Evolutionary conservation across 257 asterid genomes (phyloP).

Genomic region (Catharanthus roseus): DNA sequence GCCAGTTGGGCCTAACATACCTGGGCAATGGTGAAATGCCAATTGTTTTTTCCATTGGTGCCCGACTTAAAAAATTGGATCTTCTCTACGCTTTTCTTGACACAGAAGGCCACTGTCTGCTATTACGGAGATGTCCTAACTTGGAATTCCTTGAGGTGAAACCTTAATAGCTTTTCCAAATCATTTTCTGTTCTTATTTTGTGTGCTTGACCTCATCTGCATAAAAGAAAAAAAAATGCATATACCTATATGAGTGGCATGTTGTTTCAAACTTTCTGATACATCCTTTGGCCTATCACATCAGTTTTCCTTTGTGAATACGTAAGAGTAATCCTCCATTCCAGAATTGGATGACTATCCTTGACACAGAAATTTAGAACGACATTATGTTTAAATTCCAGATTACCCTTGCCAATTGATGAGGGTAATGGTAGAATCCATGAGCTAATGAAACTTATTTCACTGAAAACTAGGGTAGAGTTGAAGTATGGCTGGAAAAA

Average conservation of each 20-base stretch:
- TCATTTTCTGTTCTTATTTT: neutral
- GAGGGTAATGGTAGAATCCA: too few relatives aligned
- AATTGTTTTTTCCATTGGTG: constrained; percentile 55
- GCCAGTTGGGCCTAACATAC: constrained; percentile 58
- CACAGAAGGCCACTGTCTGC: constrained; percentile 71
- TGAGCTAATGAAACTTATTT: too few relatives aligned
- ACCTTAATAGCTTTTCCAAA: constrained; percentile 4
- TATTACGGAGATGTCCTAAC: constrained; percentile 65
- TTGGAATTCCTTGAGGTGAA: constrained; percentile 77
- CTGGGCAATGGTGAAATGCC: constrained; percentile 60
- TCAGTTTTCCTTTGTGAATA: neutral
- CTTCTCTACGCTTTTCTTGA: constrained; percentile 80
- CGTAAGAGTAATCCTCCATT: neutral
- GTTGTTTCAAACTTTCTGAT: neutral
- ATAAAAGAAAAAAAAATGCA: neutral
- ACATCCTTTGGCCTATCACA: neutral
- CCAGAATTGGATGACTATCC: too few relatives aligned
- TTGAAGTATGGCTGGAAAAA: too few relatives aligned
- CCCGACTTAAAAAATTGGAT: constrained; percentile 63
- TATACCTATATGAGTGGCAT: neutral
- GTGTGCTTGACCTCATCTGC: neutral
- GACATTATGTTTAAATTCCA: too few relatives aligned
- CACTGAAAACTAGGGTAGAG: too few relatives aligned
- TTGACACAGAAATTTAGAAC: too few relatives aligned
- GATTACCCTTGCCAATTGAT: too few relatives aligned